Percentiles rank a stretch among this genome's conserved stretches.
These are phyloP conservation scores for Rosa hybrid DNA, from an alignment of 331 rosid species.

Conservation along the genomic window DNA sequence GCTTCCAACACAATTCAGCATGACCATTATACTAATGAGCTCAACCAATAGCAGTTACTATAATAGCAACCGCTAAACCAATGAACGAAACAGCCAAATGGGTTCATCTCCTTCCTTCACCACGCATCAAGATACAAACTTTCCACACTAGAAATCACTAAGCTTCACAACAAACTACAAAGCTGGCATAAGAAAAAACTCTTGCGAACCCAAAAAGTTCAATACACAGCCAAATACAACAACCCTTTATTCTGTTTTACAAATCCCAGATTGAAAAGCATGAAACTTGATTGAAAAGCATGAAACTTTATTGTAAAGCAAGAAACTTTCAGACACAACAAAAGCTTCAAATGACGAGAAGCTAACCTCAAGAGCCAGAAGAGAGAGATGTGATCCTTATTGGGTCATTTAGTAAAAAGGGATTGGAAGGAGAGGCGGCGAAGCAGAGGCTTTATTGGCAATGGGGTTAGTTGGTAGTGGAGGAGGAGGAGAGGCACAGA, in stretches of 20 bases:
- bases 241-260: neutral
- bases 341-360: neutral
- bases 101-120: neutral
- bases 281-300: neutral
- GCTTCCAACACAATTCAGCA: neutral
- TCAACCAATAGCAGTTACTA: neutral
- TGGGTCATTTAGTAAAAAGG: neutral
- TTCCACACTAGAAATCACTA: neutral
- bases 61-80: neutral
- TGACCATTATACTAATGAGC: neutral
- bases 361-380: conserved; percentile 4
- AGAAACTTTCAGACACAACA: neutral
- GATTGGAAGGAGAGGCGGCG: neutral
- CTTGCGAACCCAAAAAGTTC: neutral
- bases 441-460: neutral
- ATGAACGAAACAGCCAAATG: neutral
- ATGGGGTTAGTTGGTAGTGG: conserved; percentile 4
- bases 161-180: neutral
- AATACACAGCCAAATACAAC: neutral
- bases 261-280: neutral
- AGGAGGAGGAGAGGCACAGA: neutral
- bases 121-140: neutral
- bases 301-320: neutral
- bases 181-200: neutral
- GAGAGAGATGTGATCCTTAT: neutral